phyloP scores from a whole-genome alignment of 2,329 filamentous ascomycete genomes.

The Graphilbum fragrans region DNA sequence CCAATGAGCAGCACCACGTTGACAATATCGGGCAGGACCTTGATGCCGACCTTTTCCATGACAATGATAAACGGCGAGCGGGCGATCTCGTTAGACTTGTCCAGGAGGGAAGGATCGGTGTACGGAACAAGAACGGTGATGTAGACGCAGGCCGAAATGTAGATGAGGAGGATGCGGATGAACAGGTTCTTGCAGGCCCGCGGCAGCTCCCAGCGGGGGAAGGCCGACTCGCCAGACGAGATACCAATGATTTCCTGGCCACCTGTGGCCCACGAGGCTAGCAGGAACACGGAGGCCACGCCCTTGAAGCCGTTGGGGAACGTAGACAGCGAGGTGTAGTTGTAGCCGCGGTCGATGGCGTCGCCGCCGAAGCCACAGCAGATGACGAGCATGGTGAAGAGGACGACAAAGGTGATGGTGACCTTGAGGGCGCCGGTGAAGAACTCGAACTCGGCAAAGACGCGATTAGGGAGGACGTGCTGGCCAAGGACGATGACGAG shows the following conservation, averaged over 20 bases:
- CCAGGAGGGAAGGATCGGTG: conserved; percentile 5
- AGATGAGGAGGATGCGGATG: conserved; percentile 10
- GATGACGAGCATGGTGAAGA: conserved; percentile 9
- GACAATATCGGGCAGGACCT: conserved; percentile 45
- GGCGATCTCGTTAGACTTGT: conserved; percentile 5
- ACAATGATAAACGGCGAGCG: conserved; percentile 29
- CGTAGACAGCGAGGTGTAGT: conserved; percentile 7
- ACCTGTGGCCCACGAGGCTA: conserved; percentile 63
- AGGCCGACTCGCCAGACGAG: conserved; percentile 18
- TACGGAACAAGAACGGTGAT: conserved; percentile 8
- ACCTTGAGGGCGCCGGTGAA: conserved; percentile 14
- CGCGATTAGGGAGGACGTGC: conserved; percentile 33
- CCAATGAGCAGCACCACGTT: conserved; percentile 32
- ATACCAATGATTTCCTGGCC: conserved; percentile 47
- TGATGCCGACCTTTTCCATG: conserved; percentile 26
- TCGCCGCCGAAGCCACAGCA: conserved; percentile 8
- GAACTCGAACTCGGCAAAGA: conserved; percentile 26
- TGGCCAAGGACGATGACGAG: conserved; percentile 12
- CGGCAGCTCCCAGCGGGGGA: conserved; percentile 11
- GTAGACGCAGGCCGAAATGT: conserved; percentile 8
- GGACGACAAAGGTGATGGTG: conserved; percentile 8
- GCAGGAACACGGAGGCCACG: conserved; percentile 62
- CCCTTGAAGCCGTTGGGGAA: conserved; percentile 62
- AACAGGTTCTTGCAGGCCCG: conserved; percentile 8
- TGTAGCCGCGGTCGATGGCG: conserved; percentile 8